phyloP scores from a whole-genome alignment of 306 rosid species.

The Arachis stenosperma region DNA sequence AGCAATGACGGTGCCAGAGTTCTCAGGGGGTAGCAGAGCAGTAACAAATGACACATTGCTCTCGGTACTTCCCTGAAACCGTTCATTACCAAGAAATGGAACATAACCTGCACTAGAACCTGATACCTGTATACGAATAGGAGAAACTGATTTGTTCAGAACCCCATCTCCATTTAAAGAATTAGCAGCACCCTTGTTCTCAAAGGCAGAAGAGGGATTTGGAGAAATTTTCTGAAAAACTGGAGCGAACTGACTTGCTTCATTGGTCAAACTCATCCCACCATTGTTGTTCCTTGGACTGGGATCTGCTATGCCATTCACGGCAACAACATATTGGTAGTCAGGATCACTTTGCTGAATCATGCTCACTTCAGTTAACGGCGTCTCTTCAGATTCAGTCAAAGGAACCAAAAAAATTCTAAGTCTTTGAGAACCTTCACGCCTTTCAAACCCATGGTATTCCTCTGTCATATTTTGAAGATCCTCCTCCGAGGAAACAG shows the following conservation, averaged over 20 bases:
- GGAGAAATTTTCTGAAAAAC: constrained; percentile 22
- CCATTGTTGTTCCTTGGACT: constrained; percentile 46
- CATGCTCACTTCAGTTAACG: constrained; percentile 49
- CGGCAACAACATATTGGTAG: constrained; percentile 77
- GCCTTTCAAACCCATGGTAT: constrained; percentile 67
- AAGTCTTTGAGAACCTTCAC: constrained; percentile 67
- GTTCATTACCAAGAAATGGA: constrained; percentile 49
- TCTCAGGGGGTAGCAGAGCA: constrained; percentile 46
- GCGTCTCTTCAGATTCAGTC: constrained; percentile 62
- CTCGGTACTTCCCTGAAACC: constrained; percentile 50
- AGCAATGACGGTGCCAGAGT: constrained; percentile 35
- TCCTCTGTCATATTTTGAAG: constrained; percentile 89
- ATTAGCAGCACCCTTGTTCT: constrained; percentile 42
- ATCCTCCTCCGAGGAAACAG: constrained; percentile 80
- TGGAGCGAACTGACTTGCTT: constrained; percentile 51
- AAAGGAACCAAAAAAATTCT: constrained; percentile 65
- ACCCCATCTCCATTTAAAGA: constrained; percentile 48
- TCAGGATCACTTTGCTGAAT: constrained; percentile 59
- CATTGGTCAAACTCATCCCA: constrained; percentile 49
- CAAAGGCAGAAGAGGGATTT: constrained; percentile 40
- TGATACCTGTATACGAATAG: constrained; percentile 44
- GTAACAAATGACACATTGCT: constrained; percentile 51
- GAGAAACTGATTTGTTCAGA: constrained; percentile 49
- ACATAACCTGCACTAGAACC: constrained; percentile 48
- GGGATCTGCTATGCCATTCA: constrained; percentile 64